Evolutionary conservation across 2,329 filamentous ascomycete genomes (phyloP).

Genomic region (Neonectria neomacrospora): DNA sequence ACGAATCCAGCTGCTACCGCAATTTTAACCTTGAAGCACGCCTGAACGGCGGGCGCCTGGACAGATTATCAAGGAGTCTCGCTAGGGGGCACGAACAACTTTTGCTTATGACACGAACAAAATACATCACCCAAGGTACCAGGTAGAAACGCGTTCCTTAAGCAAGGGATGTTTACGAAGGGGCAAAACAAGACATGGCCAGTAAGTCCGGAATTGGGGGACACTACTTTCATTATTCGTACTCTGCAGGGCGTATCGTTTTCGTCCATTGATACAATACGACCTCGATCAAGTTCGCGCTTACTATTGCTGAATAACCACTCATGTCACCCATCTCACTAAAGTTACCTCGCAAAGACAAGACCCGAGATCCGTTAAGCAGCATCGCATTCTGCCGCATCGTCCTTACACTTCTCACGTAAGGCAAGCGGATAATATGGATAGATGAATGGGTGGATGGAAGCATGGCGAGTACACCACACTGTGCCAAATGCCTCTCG

Average conservation of each 20-base stretch:
- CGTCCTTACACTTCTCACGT: constrained; percentile 35
- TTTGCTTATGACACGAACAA: no score
- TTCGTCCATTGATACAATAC: neutral
- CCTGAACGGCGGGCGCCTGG: constrained; percentile 22
- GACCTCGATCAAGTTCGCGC: neutral
- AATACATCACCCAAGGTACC: no score
- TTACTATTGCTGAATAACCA: neutral
- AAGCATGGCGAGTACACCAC: constrained; percentile 10
- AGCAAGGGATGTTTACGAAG: constrained; percentile 1
- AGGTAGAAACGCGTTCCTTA: no score
- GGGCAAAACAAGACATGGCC: constrained; percentile 11
- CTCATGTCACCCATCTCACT: neutral
- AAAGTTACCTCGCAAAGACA: neutral
- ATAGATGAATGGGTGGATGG: constrained; percentile 14
- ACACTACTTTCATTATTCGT: constrained; percentile 13
- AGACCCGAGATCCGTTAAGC: constrained; percentile 8
- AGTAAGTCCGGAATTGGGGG: constrained; percentile 23
- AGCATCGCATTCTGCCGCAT: constrained; percentile 27
- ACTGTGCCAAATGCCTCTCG: neutral
- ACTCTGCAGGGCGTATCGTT: neutral
- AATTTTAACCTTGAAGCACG: constrained; percentile 39
- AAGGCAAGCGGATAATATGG: constrained; percentile 29
- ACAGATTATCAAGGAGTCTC: constrained; percentile 17
- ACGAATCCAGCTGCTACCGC: constrained; percentile 42
- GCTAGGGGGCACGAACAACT: no score